These are phyloP conservation scores for Boehmeria nivea DNA, from an alignment of 306 rosid genomes.

Conservation along the genomic window DNA sequence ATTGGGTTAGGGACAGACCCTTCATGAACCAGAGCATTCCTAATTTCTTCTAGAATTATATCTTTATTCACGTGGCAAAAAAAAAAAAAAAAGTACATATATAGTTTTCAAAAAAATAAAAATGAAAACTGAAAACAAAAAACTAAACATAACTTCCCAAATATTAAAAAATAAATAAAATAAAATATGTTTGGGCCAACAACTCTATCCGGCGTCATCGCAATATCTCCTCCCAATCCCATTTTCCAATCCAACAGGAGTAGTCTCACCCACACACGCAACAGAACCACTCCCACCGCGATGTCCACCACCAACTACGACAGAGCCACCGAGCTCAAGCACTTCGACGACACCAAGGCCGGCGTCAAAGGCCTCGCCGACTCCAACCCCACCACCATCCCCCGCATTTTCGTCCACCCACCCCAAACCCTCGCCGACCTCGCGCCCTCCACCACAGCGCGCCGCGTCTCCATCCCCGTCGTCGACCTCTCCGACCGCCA, in stretches of 20 bases:
- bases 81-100: too few relatives aligned
- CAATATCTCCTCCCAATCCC: background rate
- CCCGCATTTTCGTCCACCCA: slow-evolving; percentile 28
- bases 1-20: too few relatives aligned
- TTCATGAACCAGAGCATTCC: too few relatives aligned
- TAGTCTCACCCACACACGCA: background rate
- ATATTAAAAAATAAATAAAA: too few relatives aligned
- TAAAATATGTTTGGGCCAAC: too few relatives aligned
- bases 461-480: slow-evolving; percentile 11
- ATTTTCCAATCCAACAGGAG: background rate
- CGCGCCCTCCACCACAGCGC: background rate
- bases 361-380: slow-evolving; percentile 36
- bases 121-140: too few relatives aligned
- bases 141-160: too few relatives aligned
- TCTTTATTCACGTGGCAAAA: too few relatives aligned
- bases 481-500: slow-evolving; percentile 30
- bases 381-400: slow-evolving; percentile 28
- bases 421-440: slow-evolving; percentile 21
- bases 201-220: too few relatives aligned
- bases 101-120: too few relatives aligned
- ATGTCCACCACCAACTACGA: slow-evolving; percentile 7
- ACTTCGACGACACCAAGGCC: slow-evolving; percentile 33
- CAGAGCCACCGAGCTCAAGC: slow-evolving; percentile 17
- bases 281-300: too few relatives aligned
- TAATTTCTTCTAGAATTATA: too few relatives aligned